phyloP scores from a whole-genome alignment of 73 alveolate genomes.

The Tetrahymena thermophila region DNA sequence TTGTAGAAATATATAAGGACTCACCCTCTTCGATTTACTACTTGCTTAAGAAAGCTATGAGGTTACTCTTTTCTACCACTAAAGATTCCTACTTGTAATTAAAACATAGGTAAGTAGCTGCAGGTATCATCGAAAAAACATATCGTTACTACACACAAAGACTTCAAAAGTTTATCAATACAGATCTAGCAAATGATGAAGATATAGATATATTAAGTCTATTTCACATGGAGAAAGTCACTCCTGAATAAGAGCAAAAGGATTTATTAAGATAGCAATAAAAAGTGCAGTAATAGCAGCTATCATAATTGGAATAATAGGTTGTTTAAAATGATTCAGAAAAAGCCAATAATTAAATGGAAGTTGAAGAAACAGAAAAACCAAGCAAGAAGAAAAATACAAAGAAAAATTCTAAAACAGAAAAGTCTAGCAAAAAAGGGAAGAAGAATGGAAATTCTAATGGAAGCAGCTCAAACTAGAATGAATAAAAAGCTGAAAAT shows the following conservation, averaged over 20 bases:
- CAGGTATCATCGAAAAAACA: not conserved
- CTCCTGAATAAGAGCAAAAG: not conserved
- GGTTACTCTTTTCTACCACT: not conserved
- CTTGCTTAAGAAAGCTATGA: not conserved
- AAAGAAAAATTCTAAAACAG: not conserved
- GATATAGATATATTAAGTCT: not conserved
- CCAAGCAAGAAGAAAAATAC: not conserved
- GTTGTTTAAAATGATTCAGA: not conserved
- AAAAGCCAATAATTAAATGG: not conserved
- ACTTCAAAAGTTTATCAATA: not conserved
- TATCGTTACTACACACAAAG: not conserved
- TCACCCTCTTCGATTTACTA: not conserved
- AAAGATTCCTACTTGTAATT: not conserved
- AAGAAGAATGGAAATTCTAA: not conserved
- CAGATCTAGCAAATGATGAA: not conserved
- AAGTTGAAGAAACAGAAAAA: not conserved
- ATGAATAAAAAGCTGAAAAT: not conserved
- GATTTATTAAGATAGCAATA: not conserved
- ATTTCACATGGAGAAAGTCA: not conserved
- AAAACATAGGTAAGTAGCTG: not conserved
- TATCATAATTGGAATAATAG: not conserved
- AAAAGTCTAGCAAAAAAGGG: not conserved
- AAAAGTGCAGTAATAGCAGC: not conserved
- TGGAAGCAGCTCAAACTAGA: not conserved
- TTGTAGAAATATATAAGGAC: not conserved